These are phyloP conservation scores for Stramenopiles sp. DNA, from an alignment of 352 stramenopile species.

Conservation along the genomic window DNA sequence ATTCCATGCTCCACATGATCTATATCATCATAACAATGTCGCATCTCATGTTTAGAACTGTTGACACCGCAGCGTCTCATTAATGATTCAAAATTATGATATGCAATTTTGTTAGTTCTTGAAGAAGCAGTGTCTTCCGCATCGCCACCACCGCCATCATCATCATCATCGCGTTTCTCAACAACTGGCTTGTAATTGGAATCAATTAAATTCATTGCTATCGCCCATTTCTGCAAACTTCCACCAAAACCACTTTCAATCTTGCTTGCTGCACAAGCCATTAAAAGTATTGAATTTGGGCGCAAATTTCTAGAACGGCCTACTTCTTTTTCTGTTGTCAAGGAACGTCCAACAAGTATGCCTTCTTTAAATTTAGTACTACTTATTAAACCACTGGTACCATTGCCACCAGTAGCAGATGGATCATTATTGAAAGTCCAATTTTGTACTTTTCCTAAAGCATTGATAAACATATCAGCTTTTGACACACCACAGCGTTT, in stretches of 20 bases:
- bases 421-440: neutral
- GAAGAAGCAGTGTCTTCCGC: too few relatives aligned
- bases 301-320: neutral
- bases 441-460: neutral
- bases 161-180: neutral
- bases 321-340: neutral
- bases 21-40: neutral
- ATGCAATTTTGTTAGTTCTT: neutral
- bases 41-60: neutral
- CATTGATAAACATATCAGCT: neutral
- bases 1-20: neutral
- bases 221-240: neutral
- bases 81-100: neutral
- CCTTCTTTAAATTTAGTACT: neutral
- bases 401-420: neutral
- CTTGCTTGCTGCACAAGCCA: neutral
- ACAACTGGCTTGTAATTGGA: neutral
- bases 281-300: neutral
- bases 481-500: neutral
- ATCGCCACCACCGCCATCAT: too few relatives aligned
- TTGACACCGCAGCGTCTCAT: neutral
- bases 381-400: neutral
- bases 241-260: neutral
- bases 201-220: neutral
- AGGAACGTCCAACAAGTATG: neutral